Percentiles rank a stretch among this genome's conserved stretches.
Conservation (phyloP, 2,329 filamentous ascomycete genomes). For the Pochonia chlamydosporia region DNA sequence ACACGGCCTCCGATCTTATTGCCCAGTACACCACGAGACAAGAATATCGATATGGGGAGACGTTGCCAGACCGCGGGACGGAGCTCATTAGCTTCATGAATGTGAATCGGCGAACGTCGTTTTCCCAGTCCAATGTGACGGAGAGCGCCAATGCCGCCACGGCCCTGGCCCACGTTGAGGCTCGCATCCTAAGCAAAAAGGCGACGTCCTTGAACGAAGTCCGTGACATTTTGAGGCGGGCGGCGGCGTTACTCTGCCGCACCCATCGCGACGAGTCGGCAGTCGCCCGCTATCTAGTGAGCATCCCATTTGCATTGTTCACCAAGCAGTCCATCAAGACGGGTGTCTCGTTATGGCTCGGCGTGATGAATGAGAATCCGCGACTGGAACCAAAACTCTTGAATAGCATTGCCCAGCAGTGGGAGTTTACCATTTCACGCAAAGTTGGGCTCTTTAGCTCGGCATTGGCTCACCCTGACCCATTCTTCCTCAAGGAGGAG, state of each 20-base stretch:
- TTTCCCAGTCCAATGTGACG: slow-evolving; percentile 43
- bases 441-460: slow-evolving; percentile 77
- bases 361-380: slow-evolving; percentile 93
- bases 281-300: slow-evolving; percentile 81
- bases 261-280: slow-evolving; percentile 68
- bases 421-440: slow-evolving; percentile 77
- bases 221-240: slow-evolving; percentile 74
- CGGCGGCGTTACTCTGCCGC: slow-evolving; percentile 80
- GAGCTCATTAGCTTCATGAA: slow-evolving; percentile 60
- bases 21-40: slow-evolving; percentile 96
- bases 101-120: slow-evolving; percentile 45
- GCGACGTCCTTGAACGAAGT: slow-evolving; percentile 68
- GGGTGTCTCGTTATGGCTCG: slow-evolving; percentile 92
- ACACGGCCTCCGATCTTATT: slow-evolving; percentile 92
- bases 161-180: slow-evolving; percentile 67
- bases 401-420: slow-evolving; percentile 81
- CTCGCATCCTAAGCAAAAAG: slow-evolving; percentile 62
- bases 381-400: slow-evolving; percentile 80
- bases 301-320: slow-evolving; percentile 88
- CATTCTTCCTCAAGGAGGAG: slow-evolving; percentile 86
- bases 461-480: slow-evolving; percentile 68
- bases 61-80: slow-evolving; percentile 60
- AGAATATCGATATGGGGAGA: slow-evolving; percentile 85
- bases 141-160: slow-evolving; percentile 55
- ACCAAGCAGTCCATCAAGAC: slow-evolving; percentile 94